These are phyloP conservation scores for Trypanosoma mega DNA, from an alignment of 208 protist genomes.

Conservation along the genomic window DNA sequence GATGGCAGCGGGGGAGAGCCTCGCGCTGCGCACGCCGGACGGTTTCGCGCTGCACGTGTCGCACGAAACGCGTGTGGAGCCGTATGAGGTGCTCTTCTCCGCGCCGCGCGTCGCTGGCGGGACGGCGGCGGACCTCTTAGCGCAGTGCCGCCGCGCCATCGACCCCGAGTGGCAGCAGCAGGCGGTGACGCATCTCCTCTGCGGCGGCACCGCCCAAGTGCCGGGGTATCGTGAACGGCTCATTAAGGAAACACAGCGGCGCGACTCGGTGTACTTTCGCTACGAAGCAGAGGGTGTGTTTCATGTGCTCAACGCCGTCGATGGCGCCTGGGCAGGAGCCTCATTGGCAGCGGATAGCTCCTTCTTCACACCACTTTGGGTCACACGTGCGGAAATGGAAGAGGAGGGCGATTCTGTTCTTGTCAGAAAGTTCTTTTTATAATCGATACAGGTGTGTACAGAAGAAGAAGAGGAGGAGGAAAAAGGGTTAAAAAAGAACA, in stretches of 20 bases:
- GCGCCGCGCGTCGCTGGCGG: slow-evolving; percentile 6
- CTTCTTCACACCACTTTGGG: slow-evolving; percentile 77
- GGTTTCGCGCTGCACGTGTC: slow-evolving; percentile 37
- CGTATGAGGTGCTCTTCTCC: slow-evolving; percentile 69
- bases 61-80: slow-evolving; percentile 27
- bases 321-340: slow-evolving; percentile 74
- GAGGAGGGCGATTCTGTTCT: slow-evolving; percentile 72
- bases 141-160: slow-evolving; percentile 42
- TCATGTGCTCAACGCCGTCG: slow-evolving; percentile 21
- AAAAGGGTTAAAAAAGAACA: background rate
- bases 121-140: slow-evolving; percentile 46
- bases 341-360: slow-evolving; percentile 78
- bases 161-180: slow-evolving; percentile 81
- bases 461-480: background rate
- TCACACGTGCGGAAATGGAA: slow-evolving; percentile 68
- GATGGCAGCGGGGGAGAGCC: slow-evolving; percentile 8
- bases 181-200: slow-evolving; percentile 67
- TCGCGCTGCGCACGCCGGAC: slow-evolving; percentile 42
- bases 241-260: slow-evolving; percentile 52
- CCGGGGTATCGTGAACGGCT: slow-evolving; percentile 55
- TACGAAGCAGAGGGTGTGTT: slow-evolving; percentile 62
- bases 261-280: slow-evolving; percentile 77
- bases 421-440: slow-evolving; percentile 76
- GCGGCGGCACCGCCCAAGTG: slow-evolving; percentile 48
- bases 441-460: background rate